A percentile compares a stretch with the other conserved stretches of the same genome.
Conservation (phyloP, 1,139 yeast species). For the Debaryomyces psychrophilus region DNA sequence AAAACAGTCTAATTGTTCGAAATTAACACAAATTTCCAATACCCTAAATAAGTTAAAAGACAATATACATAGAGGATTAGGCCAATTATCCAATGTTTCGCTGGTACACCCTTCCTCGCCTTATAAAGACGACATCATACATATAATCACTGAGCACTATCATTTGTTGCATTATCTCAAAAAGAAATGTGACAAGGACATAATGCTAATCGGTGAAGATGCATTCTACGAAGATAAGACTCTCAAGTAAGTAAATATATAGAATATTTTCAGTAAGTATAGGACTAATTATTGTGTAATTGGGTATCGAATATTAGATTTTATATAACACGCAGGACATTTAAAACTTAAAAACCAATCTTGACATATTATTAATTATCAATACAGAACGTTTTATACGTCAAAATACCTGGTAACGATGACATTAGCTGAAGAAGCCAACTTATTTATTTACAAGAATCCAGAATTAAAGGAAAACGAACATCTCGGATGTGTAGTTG, state of each 20-base stretch:
- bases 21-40: not conserved
- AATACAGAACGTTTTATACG: not conserved
- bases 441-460: conserved; percentile 22
- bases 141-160: conserved; percentile 2
- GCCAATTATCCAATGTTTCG: conserved; percentile 4
- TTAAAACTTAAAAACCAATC: not conserved
- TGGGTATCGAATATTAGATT: not conserved
- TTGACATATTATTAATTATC: not conserved
- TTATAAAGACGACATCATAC: conserved; percentile 3
- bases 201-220: conserved; percentile 2
- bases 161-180: conserved; percentile 6
- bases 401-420: not conserved
- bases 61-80: not conserved
- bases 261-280: not conserved
- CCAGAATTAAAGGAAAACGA: conserved; percentile 26
- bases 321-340: conserved; percentile 8
- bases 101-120: not conserved
- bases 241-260: not conserved
- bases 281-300: conserved; percentile 1
- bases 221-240: conserved; percentile 10
- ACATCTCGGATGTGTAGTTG: conserved; percentile 39
- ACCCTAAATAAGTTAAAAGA: not conserved
- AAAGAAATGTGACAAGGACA: conserved; percentile 5
- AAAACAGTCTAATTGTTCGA: not conserved
- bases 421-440: conserved; percentile 4